These are phyloP conservation scores for Poronia punctata DNA, from an alignment of 495 filamentous ascomycete genomes.

Conservation along the genomic window DNA sequence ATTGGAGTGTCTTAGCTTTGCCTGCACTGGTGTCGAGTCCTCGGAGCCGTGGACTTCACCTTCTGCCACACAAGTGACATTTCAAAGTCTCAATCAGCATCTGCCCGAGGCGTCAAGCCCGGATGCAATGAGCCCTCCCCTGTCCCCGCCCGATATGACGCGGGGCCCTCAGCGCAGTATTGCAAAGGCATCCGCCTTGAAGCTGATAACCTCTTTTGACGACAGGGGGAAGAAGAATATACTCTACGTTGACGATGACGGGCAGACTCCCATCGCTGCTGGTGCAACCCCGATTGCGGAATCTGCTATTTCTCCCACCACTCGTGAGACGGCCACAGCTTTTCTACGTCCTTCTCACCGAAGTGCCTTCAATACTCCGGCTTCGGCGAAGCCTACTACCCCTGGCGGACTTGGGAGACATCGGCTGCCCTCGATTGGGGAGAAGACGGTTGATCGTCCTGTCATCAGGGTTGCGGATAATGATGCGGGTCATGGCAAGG, in stretches of 20 bases:
- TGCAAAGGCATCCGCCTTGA: conserved; percentile 77
- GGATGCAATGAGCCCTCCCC: conserved; percentile 55
- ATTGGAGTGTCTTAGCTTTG: conserved; percentile 45
- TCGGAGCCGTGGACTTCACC: conserved; percentile 79
- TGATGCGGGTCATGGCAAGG: conserved; percentile 19
- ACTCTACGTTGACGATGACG: conserved; percentile 62
- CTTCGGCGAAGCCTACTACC: conserved; percentile 65
- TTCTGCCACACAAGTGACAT: conserved; percentile 60
- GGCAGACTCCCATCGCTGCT: conserved; percentile 68
- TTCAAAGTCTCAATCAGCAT: conserved; percentile 39
- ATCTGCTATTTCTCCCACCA: conserved; percentile 73
- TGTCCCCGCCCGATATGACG: conserved; percentile 44
- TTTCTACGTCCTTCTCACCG: conserved; percentile 55
- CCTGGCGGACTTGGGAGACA: conserved; percentile 62
- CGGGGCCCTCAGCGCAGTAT: conserved; percentile 50
- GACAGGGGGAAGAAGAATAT: conserved; percentile 52
- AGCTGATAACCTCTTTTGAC: conserved; percentile 86
- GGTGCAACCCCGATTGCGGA: conserved; percentile 88
- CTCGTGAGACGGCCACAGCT: conserved; percentile 55
- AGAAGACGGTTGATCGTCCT: conserved; percentile 45
- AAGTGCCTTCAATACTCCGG: conserved; percentile 55
- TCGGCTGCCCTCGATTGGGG: conserved; percentile 78
- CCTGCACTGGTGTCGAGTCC: conserved; percentile 70
- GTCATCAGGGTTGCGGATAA: conserved; percentile 29
- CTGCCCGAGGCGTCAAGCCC: conserved; percentile 45